A percentile compares a stretch with the other conserved stretches of the same genome.
Conservation (phyloP, 805 yeast species). For the Naumovozyma baii region DNA sequence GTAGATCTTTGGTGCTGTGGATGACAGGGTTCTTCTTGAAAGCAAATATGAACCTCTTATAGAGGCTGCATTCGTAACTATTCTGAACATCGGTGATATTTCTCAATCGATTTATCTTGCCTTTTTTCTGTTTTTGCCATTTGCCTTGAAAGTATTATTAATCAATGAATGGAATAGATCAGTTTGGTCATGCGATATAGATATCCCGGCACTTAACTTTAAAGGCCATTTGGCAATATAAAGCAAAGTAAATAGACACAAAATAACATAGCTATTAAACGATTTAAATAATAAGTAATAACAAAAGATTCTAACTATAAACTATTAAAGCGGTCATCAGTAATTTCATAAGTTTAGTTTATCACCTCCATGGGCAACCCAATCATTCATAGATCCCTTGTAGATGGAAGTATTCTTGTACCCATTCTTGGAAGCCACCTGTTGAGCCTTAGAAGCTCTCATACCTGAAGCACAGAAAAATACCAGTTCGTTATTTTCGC, state of each 20-base stretch:
- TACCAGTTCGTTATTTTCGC: conserved; percentile 49
- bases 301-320: too few species aligned
- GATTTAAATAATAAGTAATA: too few species aligned
- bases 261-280: too few species aligned
- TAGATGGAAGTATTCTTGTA: conserved; percentile 69
- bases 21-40: conserved; percentile 10
- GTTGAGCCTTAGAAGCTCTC: conserved; percentile 73
- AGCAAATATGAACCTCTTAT: conserved; percentile 3
- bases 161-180: too few species aligned
- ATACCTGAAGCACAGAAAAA: conserved; percentile 86
- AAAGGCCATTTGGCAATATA: too few species aligned
- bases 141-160: too few species aligned
- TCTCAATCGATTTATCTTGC: too few species aligned
- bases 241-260: too few species aligned
- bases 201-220: too few species aligned
- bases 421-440: conserved; percentile 74
- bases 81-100: not conserved
- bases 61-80: conserved; percentile 1
- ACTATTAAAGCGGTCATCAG: too few species aligned
- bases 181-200: too few species aligned
- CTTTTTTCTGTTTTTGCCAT: too few species aligned
- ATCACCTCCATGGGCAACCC: conserved; percentile 38
- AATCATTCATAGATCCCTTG: conserved; percentile 73
- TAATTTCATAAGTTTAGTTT: conserved; percentile 13
- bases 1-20: conserved; percentile 37